Evolutionary conservation across 192 early-diverging fungal species (phyloP).

Genomic region (Backusella morwellensis): DNA sequence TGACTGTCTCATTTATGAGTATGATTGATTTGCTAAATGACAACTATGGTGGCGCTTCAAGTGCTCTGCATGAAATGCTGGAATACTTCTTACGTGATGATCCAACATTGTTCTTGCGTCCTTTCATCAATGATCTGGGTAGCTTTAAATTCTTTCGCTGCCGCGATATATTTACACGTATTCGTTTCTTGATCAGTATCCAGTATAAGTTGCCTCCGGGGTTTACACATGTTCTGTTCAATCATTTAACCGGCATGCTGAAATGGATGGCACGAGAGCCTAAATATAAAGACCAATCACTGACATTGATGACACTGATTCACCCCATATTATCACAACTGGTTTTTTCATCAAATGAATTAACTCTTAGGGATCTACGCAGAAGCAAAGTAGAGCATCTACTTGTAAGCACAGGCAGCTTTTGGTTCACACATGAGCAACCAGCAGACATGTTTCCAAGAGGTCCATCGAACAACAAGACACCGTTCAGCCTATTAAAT

Average conservation of each 20-base stretch:
- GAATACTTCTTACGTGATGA: slow-evolving; percentile 52
- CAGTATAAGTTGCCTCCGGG: slow-evolving; percentile 50
- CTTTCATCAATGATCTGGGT: slow-evolving; percentile 51
- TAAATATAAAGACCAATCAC: slow-evolving; percentile 25
- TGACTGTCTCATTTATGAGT: slow-evolving; percentile 43
- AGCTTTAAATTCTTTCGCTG: slow-evolving; percentile 31
- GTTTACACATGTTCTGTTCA: slow-evolving; percentile 51
- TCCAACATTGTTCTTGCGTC: slow-evolving; percentile 49
- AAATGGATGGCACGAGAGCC: slow-evolving; percentile 54
- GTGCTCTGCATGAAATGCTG: slow-evolving; percentile 39
- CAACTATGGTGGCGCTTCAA: slow-evolving; percentile 43
- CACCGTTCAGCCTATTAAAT: slow-evolving; percentile 36
- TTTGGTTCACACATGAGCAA: slow-evolving; percentile 52
- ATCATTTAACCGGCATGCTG: slow-evolving; percentile 51
- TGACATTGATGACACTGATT: slow-evolving; percentile 38
- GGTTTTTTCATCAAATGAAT: slow-evolving; percentile 48
- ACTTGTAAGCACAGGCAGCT: slow-evolving; percentile 45
- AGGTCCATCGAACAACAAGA: slow-evolving; percentile 15
- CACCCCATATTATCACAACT: slow-evolving; percentile 51
- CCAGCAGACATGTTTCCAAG: slow-evolving; percentile 53
- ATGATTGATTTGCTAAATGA: slow-evolving; percentile 53
- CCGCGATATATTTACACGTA: slow-evolving; percentile 38
- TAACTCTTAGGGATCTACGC: slow-evolving; percentile 49
- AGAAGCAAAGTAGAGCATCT: slow-evolving; percentile 57
- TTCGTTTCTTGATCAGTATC: slow-evolving; percentile 44